Evolutionary conservation across 192 early-diverging fungal genomes (phyloP).

Genomic region (Podila minutissima): DNA sequence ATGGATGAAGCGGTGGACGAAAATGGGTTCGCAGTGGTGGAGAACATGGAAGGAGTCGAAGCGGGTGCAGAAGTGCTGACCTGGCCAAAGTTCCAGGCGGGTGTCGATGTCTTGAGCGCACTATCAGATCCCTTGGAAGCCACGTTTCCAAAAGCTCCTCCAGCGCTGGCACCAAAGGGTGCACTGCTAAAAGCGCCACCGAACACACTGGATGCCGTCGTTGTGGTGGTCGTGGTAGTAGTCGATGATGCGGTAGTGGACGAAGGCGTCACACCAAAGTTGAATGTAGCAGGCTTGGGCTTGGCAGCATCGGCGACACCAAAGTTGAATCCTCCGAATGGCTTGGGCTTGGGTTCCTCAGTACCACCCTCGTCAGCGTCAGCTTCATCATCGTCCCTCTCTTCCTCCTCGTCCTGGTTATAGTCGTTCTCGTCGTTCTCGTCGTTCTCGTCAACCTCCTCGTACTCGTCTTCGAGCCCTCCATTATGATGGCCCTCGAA

Average conservation of each 20-base stretch:
- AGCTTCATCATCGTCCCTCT: background rate
- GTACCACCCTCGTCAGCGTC: background rate
- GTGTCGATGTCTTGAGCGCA: background rate
- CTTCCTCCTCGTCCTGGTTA: background rate
- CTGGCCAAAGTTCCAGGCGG: background rate
- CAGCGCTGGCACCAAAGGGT: too few relatives aligned
- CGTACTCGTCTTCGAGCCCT: too few relatives aligned
- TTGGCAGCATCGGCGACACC: background rate
- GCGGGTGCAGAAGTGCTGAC: background rate
- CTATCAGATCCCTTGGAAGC: background rate
- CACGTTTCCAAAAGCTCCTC: too few relatives aligned
- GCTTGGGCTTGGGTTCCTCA: background rate
- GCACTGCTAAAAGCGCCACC: background rate
- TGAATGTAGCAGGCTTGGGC: background rate
- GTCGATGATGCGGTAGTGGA: background rate
- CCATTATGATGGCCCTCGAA: too few relatives aligned
- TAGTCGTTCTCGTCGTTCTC: background rate
- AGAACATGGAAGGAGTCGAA: constrained; percentile 2
- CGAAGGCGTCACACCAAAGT: background rate
- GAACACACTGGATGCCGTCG: background rate
- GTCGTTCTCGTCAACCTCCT: too few relatives aligned
- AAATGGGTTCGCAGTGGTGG: constrained; percentile 1
- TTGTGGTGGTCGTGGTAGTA: background rate
- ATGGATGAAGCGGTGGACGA: background rate
- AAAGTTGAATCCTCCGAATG: constrained; percentile 16